phyloP scores from a whole-genome alignment of 2,329 filamentous ascomycete genomes.

The Blastomyces percursus region DNA sequence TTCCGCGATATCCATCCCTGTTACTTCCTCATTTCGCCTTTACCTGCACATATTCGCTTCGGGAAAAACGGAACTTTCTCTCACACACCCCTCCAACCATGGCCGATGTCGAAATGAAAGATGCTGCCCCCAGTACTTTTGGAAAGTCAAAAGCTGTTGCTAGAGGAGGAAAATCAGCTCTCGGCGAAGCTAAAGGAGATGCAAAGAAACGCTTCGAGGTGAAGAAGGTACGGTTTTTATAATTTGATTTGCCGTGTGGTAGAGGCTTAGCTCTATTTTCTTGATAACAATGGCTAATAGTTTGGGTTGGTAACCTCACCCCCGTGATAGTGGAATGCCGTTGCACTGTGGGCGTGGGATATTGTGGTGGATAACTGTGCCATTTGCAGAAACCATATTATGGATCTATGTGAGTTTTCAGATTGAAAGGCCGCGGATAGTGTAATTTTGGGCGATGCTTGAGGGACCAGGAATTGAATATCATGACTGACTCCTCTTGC shows the following conservation, averaged over 20 bases:
- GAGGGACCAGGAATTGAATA: background rate
- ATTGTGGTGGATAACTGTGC: slow-evolving; percentile 99
- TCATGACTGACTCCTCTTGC: background rate
- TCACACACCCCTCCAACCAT: slow-evolving; percentile 39
- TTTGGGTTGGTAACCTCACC: slow-evolving; percentile 8
- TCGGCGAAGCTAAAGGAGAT: slow-evolving; percentile 42
- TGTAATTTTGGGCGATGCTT: background rate
- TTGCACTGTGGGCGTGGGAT: slow-evolving; percentile 98
- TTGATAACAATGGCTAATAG: background rate
- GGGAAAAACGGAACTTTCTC: background rate
- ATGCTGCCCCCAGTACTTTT: slow-evolving; percentile 51
- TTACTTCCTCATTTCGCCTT: background rate
- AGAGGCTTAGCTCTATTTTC: background rate
- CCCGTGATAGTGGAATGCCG: slow-evolving; percentile 79
- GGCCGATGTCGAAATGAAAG: slow-evolving; percentile 96
- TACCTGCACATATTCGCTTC: no score
- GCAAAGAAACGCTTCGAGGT: slow-evolving; percentile 95
- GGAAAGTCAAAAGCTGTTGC: slow-evolving; percentile 45
- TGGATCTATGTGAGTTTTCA: slow-evolving; percentile 73
- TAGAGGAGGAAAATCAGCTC: slow-evolving; percentile 47
- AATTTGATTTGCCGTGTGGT: background rate
- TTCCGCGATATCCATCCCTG: background rate
- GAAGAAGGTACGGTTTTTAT: slow-evolving; percentile 64
- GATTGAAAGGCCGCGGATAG: background rate
- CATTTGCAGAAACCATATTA: slow-evolving; percentile 98